Evolutionary conservation across 2,329 filamentous ascomycete species (phyloP), one percentile per base, ranked within the genome.

Genomic region (Aspergillus latus): DNA sequence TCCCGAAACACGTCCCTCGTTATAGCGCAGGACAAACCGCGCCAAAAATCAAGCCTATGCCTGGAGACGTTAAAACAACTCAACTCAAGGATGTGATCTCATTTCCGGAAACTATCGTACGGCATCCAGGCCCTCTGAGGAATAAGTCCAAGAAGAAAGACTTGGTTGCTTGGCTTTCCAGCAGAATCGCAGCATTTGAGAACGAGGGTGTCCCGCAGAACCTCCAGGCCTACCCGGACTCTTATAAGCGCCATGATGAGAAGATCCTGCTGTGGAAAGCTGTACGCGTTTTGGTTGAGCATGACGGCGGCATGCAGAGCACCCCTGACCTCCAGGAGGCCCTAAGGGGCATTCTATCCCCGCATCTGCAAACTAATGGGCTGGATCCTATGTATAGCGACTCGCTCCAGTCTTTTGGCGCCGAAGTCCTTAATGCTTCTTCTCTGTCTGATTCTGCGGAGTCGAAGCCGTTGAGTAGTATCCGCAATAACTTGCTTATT

Each of bases 101-200:
- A 4, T 77, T 92, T 7, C 79, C 84, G 26, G 90, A 94, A 34
- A 83, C 86, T 2, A 77, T 94, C 48, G 82, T 85, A 15, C 91
- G 87, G 64, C 97, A 97, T 67, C 94, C 94, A 0, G 94, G 94
- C 0, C 94, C 95, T 2, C 77, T 99, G 29, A 92, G 88, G 72
- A 83, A 86, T 40, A 97, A 97, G 70, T 86, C 87, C 1, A 97
- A 96, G 80, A 99, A 99, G 80, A 99, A 97, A 77, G 93, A 99
- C 53, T 84, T 91, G 0, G 65, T 92, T 43, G 74, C 84, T 1
- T 99, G 95, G 94, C 79, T 99, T 44, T 83, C 81, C 4, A 78
- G 82, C 57, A 90, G 88, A 51, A 93, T 97, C 54, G 87, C 90
- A 37, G 77, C 78, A 0, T 75, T 97, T 36, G 90, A 95, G 68